Evolutionary conservation across 306 rosid genomes (phyloP).

Genomic region (Cotoneaster glaucophyllus): DNA sequence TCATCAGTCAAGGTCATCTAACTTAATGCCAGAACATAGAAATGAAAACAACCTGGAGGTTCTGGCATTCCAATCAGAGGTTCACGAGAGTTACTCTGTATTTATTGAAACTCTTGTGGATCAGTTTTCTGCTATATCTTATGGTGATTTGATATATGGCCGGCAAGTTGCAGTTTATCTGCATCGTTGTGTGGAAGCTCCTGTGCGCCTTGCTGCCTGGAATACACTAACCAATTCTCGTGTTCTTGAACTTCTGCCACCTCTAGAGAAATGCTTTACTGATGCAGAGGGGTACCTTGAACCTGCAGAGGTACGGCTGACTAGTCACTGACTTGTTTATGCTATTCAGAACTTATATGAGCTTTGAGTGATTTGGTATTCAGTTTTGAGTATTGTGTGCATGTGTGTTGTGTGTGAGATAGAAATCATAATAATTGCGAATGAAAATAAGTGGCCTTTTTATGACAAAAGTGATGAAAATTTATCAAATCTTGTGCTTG

Average conservation of each 20-base stretch:
- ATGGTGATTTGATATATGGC: constrained; percentile 72
- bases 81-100: constrained; percentile 65
- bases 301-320: constrained; percentile 68
- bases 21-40: constrained; percentile 14
- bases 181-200: constrained; percentile 66
- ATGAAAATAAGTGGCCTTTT: not conserved
- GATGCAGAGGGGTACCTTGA: constrained; percentile 73
- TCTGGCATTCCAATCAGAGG: constrained; percentile 65
- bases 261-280: constrained; percentile 61
- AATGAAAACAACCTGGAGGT: constrained; percentile 39
- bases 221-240: constrained; percentile 59
- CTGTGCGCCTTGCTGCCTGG: constrained; percentile 77
- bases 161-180: constrained; percentile 89
- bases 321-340: not conserved
- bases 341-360: not conserved
- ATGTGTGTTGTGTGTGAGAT: not conserved
- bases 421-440: not conserved
- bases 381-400: not conserved
- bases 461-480: not conserved
- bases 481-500: constrained; percentile 1
- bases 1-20: constrained; percentile 38
- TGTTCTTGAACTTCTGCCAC: constrained; percentile 91
- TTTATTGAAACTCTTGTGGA: constrained; percentile 81
- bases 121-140: constrained; percentile 81
- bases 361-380: not conserved